Evolutionary conservation across 1,139 yeast genomes (phyloP).

Genomic region (Yamadazyma kanchanaburiensis): DNA sequence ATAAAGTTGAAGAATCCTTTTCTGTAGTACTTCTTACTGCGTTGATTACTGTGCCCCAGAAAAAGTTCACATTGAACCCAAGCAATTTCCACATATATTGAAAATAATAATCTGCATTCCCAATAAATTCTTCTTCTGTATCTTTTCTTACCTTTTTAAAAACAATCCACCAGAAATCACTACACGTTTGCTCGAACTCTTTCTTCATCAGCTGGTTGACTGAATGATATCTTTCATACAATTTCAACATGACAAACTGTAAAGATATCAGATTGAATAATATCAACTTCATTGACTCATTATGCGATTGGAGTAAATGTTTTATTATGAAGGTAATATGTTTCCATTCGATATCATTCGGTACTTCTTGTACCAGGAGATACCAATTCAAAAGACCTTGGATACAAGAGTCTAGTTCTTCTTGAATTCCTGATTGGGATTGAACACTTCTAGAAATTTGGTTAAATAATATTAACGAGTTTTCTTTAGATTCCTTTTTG

Average conservation of each 20-base stretch:
- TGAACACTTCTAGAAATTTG: not conserved
- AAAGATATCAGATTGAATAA: no score
- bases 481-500: slow-evolving; percentile 15
- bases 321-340: no score
- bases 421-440: no score
- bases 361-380: slow-evolving; percentile 27
- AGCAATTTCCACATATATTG: slow-evolving; percentile 7
- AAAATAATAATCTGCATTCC: slow-evolving; percentile 5
- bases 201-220: not conserved
- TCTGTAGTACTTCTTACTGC: not conserved
- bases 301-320: no score
- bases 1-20: not conserved
- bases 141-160: slow-evolving; percentile 7
- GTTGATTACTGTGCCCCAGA: slow-evolving; percentile 8
- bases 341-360: slow-evolving; percentile 8
- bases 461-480: not conserved
- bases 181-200: slow-evolving; percentile 5
- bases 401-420: no score
- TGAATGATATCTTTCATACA: slow-evolving; percentile 5
- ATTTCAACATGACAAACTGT: no score
- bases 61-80: slow-evolving; percentile 4
- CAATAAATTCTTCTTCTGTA: slow-evolving; percentile 3
- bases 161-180: slow-evolving; percentile 8
- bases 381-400: no score
- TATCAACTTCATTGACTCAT: no score